These are phyloP conservation scores for Saccharomycopsis fodiens DNA, from an alignment of 805 yeast genomes.

Conservation along the genomic window DNA sequence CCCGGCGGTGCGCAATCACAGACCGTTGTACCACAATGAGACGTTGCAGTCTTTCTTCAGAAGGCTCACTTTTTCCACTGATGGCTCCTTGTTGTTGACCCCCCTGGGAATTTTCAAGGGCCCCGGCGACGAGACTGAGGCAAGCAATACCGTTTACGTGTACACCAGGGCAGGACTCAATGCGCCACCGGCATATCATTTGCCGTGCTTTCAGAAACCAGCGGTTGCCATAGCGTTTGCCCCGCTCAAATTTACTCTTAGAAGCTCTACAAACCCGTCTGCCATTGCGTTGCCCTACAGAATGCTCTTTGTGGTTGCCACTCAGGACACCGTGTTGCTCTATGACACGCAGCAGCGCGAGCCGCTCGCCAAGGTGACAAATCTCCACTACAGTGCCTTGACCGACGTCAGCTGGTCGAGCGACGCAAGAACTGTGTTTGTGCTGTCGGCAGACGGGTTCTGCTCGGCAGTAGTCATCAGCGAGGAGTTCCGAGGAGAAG, in stretches of 20 bases:
- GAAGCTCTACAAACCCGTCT: conserved; percentile 13
- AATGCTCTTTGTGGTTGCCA: conserved; percentile 87
- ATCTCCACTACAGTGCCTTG: conserved; percentile 79
- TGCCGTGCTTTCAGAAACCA: conserved; percentile 77
- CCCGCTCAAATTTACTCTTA: conserved; percentile 49
- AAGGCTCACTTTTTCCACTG: conserved; percentile 79
- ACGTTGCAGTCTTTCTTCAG: conserved; percentile 87
- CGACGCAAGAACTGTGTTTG: conserved; percentile 63
- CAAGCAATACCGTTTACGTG: conserved; percentile 65
- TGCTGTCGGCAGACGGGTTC: conserved; percentile 90
- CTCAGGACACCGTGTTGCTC: conserved; percentile 73
- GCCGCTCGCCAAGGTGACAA: conserved; percentile 70
- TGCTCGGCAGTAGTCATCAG: conserved; percentile 62
- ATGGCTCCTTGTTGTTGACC: conserved; percentile 72
- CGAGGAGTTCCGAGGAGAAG: conserved; percentile 48
- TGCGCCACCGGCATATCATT: conserved; percentile 64
- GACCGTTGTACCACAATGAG: conserved; percentile 70
- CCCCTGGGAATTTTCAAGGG: conserved; percentile 63
- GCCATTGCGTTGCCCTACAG: conserved; percentile 63
- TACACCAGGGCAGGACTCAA: conserved; percentile 65
- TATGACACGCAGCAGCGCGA: conserved; percentile 68
- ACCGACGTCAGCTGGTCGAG: conserved; percentile 84
- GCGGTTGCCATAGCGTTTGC: conserved; percentile 78
- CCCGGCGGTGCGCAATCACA: conserved; percentile 39
- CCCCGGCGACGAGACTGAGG: conserved; percentile 26